Evolutionary conservation across 208 protist species (phyloP).

Genomic region (Wallacemonas collosoma): DNA sequence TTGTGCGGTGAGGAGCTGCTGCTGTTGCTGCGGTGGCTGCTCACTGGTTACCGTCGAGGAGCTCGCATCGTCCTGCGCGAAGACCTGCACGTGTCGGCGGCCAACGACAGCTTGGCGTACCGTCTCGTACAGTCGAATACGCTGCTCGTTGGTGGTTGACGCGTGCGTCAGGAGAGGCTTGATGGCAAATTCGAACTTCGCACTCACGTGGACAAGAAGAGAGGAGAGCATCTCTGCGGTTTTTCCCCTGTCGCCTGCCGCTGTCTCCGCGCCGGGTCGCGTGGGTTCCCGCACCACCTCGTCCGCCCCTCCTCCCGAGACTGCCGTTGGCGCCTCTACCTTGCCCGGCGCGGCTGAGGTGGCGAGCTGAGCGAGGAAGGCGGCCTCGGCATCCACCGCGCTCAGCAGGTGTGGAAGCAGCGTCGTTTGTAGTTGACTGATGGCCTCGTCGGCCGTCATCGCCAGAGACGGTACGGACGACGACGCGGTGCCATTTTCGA

Average conservation of each 20-base stretch:
- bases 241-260: background rate
- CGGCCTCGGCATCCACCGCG: slow-evolving; percentile 29
- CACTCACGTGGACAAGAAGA: slow-evolving; percentile 3
- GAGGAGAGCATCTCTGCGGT: background rate
- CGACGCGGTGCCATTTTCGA: background rate
- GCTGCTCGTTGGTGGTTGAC: background rate
- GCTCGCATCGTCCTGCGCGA: too few species aligned
- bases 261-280: too few species aligned
- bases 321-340: too few species aligned
- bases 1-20: slow-evolving; percentile 3
- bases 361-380: slow-evolving; percentile 25
- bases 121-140: slow-evolving; percentile 10
- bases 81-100: background rate
- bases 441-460: background rate
- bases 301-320: too few species aligned
- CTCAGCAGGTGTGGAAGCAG: slow-evolving; percentile 22
- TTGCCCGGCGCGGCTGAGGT: background rate
- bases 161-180: background rate
- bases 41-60: too few species aligned
- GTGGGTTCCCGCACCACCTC: too few species aligned
- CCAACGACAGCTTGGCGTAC: background rate
- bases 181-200: slow-evolving; percentile 11
- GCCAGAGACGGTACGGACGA: background rate
- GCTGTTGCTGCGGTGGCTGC: background rate
- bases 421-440: background rate